Conservation (phyloP, 2,329 filamentous ascomycete species). For the Colletotrichum camelliae region DNA sequence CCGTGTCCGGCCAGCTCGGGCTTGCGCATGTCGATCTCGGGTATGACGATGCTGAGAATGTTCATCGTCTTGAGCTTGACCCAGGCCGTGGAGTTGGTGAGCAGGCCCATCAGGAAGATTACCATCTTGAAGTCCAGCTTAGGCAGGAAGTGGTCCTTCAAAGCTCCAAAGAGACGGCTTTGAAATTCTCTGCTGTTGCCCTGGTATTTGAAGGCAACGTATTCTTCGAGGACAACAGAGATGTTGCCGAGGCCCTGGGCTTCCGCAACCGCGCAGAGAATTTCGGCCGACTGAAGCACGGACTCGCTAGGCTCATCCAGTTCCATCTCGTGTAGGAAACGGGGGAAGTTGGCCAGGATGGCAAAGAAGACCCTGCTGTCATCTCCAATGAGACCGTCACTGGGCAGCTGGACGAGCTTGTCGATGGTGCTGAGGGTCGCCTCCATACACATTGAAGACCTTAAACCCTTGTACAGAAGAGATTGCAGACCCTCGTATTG, state of each 20-base stretch:
- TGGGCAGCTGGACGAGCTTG: conserved; percentile 78
- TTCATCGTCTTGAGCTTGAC: conserved; percentile 94
- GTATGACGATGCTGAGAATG: conserved; percentile 82
- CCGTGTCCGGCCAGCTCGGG: conserved; percentile 89
- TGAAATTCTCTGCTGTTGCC: conserved; percentile 76
- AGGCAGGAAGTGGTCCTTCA: conserved; percentile 82
- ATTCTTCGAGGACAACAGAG: conserved; percentile 71
- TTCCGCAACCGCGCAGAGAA: conserved; percentile 76
- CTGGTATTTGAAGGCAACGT: conserved; percentile 70
- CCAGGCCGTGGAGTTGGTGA: conserved; percentile 89
- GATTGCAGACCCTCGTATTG: conserved; percentile 85
- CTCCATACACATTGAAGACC: conserved; percentile 83
- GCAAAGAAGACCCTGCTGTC: conserved; percentile 84
- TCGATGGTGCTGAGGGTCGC: conserved; percentile 80
- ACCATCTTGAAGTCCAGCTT: conserved; percentile 83
- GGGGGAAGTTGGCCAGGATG: conserved; percentile 88
- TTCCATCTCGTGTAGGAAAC: conserved; percentile 82
- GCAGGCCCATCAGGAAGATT: conserved; percentile 86
- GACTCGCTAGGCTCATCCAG: conserved; percentile 59
- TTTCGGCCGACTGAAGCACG: conserved; percentile 67
- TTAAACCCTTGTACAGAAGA: conserved; percentile 88
- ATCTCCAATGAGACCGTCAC: conserved; percentile 80
- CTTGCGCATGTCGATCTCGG: conserved; percentile 91
- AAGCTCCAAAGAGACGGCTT: conserved; percentile 71
- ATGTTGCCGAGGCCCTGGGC: conserved; percentile 72